A percentile compares a stretch with the other conserved stretches of the same genome.
Conservation (phyloP, 2,329 filamentous ascomycete species). For the Ascochyta rabiei region DNA sequence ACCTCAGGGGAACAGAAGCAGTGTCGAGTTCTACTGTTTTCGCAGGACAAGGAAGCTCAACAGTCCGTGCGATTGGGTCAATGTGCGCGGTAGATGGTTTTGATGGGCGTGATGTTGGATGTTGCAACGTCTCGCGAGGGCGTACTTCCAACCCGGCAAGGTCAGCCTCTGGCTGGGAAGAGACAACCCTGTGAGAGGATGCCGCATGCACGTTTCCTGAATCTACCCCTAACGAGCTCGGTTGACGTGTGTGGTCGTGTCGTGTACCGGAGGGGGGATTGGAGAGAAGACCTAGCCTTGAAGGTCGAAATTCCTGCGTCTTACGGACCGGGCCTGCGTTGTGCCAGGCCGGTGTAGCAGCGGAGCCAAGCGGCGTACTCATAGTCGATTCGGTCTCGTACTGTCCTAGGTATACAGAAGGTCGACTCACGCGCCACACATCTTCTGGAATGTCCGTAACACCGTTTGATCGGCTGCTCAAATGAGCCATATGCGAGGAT, state of each 20-base stretch:
- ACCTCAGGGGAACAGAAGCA: not conserved
- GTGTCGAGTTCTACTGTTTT: not conserved
- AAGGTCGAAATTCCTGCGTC: no score
- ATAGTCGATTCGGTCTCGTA: not conserved
- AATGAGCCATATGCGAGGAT: no score
- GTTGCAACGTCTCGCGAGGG: not conserved
- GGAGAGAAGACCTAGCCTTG: not conserved
- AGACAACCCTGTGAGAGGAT: not conserved
- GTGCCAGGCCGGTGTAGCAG: not conserved
- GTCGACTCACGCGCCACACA: constrained; percentile 22
- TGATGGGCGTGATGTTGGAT: not conserved
- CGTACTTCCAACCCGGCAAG: not conserved
- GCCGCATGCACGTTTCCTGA: not conserved
- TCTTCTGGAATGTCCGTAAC: constrained; percentile 18
- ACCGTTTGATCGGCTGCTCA: not conserved
- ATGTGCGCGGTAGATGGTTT: no score
- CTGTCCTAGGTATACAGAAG: constrained; percentile 12
- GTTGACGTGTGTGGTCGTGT: not conserved
- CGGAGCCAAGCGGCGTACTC: constrained; percentile 25
- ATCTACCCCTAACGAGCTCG: not conserved
- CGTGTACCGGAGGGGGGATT: not conserved
- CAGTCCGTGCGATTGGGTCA: not conserved
- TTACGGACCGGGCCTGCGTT: not conserved
- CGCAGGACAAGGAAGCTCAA: not conserved
- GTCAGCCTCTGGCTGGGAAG: not conserved